Percentiles rank a stretch among this genome's conserved stretches.
These are phyloP conservation scores for Dendrocalamus latiflorus DNA, from an alignment of 202 grass and related monocot genomes.

Conservation along the genomic window DNA sequence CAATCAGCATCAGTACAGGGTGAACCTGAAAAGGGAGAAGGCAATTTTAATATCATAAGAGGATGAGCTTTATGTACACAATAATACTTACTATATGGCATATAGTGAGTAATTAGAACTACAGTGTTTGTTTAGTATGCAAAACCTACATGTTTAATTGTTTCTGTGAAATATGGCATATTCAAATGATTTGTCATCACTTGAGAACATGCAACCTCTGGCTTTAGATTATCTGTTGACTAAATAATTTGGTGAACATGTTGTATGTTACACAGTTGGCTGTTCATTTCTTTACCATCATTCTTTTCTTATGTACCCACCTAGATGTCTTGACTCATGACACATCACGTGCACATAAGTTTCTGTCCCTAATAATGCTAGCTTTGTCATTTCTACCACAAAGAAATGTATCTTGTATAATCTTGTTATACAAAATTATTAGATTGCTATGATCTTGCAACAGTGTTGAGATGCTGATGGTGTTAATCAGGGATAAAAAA, in stretches of 20 bases:
- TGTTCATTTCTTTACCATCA: too few relatives aligned
- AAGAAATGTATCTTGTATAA: too few relatives aligned
- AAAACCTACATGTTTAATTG: too few relatives aligned
- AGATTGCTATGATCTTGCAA: neutral
- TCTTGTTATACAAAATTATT: neutral
- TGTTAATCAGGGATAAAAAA: too few relatives aligned
- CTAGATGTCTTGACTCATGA: neutral
- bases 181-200: neutral
- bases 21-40: slow-evolving; percentile 66
- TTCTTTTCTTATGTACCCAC: neutral
- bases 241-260: too few relatives aligned
- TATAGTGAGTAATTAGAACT: neutral
- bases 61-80: neutral
- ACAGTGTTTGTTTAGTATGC: neutral
- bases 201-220: neutral
- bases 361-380: neutral
- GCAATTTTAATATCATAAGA: slow-evolving; percentile 1
- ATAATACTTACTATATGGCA: slow-evolving; percentile 7
- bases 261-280: too few relatives aligned
- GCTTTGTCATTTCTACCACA: neutral
- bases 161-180: too few relatives aligned
- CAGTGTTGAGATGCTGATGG: neutral
- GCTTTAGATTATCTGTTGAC: neutral
- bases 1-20: slow-evolving; percentile 89
- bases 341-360: neutral